phyloP scores from a whole-genome alignment of 352 stramenopile species.

The Pythium periplocum region DNA sequence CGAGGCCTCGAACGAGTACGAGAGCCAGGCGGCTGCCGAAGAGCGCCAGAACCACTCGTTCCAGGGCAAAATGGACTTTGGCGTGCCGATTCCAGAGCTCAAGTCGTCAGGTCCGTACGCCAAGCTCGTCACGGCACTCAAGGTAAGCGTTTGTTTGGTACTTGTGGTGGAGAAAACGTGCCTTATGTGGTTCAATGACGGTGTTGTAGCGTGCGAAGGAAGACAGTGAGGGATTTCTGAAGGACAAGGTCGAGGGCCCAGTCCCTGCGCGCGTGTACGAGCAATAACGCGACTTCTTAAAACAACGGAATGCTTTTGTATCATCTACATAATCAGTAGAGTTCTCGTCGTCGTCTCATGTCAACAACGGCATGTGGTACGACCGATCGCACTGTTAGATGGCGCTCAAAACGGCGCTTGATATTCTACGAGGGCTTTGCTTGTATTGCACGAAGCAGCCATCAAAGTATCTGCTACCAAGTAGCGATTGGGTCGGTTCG shows the following conservation, averaged over 20 bases:
- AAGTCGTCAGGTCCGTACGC: conserved; percentile 66
- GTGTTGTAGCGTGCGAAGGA: conserved; percentile 56
- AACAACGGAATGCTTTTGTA: too few species aligned
- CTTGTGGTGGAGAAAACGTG: too few species aligned
- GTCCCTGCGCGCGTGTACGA: conserved; percentile 62
- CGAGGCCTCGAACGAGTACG: conserved; percentile 71
- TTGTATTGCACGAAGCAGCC: too few species aligned
- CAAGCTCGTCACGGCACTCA: conserved; percentile 65
- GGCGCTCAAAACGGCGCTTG: too few species aligned
- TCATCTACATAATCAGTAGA: too few species aligned
- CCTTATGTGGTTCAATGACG: too few species aligned
- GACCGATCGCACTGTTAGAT: too few species aligned
- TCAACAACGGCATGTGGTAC: too few species aligned
- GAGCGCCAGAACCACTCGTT: conserved; percentile 61
- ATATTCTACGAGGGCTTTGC: too few species aligned
- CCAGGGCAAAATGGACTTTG: conserved; percentile 60
- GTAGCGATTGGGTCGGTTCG: too few species aligned
- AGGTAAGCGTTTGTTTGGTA: conserved; percentile 25
- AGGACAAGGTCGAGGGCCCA: conserved; percentile 78
- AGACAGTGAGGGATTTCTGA: conserved; percentile 74
- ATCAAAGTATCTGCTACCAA: too few species aligned
- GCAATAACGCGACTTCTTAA: conserved; percentile 22
- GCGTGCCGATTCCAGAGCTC: conserved; percentile 50
- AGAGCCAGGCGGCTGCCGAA: conserved; percentile 22
- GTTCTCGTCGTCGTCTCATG: too few species aligned